Base-by-base conservation (phyloP, 129 eudicot genomes). In the Flaveria ramosissima region DNA sequence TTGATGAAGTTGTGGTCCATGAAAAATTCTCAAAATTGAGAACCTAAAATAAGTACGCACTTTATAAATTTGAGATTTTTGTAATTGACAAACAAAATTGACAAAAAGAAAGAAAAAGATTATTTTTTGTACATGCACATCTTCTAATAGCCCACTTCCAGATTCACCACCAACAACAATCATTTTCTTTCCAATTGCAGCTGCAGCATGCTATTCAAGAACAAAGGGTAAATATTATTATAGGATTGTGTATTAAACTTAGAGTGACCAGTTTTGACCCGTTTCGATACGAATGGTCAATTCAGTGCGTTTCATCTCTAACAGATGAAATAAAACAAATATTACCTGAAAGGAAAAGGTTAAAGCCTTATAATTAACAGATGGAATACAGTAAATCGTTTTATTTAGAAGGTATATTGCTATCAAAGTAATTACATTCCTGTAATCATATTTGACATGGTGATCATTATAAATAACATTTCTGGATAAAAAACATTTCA, bases 111-210 rank as follows among this genome's bases (percentile, higher is more conserved):
- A 7, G 65, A 23, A 27, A 62, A 32, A 26, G 11, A 5, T 36
- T 10, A 11, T n/a, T 56, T 5, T 13, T 64, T 41, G 52, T 80
- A 94, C 99, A 92, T 91, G 97, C 48, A 91, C 97, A 83, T 94
- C 99, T 20, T 94, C 99, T 80, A 94, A 81, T 80, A 91, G 56
- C 43, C 92, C 93, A 46, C 80, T 83, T 71, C 86, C 88, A 81
- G 92, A 91, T 87, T 94, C 99, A 66, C 99, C 99, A 71, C 99
- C 99, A 75, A 94, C 99, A 11, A 94, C 85, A 83, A 94, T 89
- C 97, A 94, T 94, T 83, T 89, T 91, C 87, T 91, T 94, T 73
- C 99, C 99, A 48, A 91, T 83, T 21, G 89, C 96, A 70, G 96
- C 89, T 70, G 99, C 97, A 52, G 97, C 99, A 86, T 94, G 99